These are phyloP conservation scores for Eimeria zaria DNA, from an alignment of 169 alveolate species.

Conservation along the genomic window DNA sequence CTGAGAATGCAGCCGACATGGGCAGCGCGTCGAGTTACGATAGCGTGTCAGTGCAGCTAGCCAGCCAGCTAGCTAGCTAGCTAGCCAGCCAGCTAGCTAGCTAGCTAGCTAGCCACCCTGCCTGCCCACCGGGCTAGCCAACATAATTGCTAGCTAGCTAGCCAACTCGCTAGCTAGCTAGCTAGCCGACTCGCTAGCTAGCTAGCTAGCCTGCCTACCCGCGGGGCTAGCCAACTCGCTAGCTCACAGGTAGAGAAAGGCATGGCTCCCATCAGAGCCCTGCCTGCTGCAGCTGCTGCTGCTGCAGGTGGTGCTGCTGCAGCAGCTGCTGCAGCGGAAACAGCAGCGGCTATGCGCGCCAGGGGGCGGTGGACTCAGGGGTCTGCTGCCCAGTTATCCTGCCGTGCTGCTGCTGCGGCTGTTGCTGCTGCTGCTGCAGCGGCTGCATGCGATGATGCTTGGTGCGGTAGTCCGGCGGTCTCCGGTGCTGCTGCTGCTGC, in stretches of 20 bases:
- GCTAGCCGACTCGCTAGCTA: neutral
- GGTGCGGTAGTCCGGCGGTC: conserved; percentile 12
- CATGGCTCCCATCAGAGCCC: no score
- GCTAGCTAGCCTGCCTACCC: neutral
- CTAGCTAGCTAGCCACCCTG: neutral
- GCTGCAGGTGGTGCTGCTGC: neutral
- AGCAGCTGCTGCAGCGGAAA: neutral
- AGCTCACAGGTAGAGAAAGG: neutral
- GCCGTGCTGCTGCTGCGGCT: no score
- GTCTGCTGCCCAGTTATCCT: neutral
- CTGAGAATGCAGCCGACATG: no score
- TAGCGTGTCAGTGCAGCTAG: no score
- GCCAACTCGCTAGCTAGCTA: neutral
- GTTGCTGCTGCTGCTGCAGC: conserved; percentile 34
- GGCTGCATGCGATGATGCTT: conserved; percentile 8
- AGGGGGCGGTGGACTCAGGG: neutral
- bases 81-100: neutral
- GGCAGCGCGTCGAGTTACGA: no score
- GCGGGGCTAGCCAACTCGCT: neutral
- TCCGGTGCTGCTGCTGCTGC: conserved; percentile 45
- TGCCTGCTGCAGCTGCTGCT: conserved; percentile 6
- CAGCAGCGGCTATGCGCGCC: neutral
- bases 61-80: conserved; percentile 5
- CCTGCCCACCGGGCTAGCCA: neutral
- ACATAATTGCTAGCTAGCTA: neutral